phyloP scores from a whole-genome alignment of 1,139 yeast species.

The Nakaseomyces kungkrabaensis region DNA sequence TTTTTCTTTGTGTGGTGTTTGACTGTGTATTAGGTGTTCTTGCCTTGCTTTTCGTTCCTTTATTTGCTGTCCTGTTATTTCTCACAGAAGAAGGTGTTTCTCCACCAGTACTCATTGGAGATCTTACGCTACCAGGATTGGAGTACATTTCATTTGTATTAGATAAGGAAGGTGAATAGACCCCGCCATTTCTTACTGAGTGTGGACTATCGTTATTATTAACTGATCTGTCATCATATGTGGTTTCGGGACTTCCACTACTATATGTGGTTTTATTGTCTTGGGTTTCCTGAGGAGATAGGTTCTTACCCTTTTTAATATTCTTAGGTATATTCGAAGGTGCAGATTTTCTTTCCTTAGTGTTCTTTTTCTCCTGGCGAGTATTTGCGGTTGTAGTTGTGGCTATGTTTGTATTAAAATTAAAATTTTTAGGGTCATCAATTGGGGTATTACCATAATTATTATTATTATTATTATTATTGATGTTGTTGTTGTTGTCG shows the following conservation, averaged over 20 bases:
- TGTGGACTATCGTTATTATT: background rate
- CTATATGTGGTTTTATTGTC: background rate
- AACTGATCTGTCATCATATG: background rate
- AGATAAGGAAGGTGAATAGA: background rate
- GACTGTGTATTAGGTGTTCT: background rate
- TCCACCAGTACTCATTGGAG: background rate
- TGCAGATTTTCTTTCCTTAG: background rate
- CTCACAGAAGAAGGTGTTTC: background rate
- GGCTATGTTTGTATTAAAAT: background rate
- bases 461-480: background rate
- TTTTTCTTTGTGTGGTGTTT: background rate
- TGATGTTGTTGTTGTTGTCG: background rate
- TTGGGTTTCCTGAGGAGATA: background rate
- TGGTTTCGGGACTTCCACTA: background rate
- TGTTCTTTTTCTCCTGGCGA: background rate
- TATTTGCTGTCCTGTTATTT: background rate
- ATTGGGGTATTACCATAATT: background rate
- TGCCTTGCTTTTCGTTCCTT: background rate
- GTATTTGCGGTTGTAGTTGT: background rate
- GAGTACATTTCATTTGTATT: background rate
- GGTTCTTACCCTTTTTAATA: background rate
- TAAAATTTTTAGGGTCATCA: background rate
- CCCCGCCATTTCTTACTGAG: background rate
- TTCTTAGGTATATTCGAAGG: background rate
- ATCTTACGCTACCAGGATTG: background rate